Evolutionary conservation across 345 rosid genomes (phyloP).

Genomic region (Firmiana major): DNA sequence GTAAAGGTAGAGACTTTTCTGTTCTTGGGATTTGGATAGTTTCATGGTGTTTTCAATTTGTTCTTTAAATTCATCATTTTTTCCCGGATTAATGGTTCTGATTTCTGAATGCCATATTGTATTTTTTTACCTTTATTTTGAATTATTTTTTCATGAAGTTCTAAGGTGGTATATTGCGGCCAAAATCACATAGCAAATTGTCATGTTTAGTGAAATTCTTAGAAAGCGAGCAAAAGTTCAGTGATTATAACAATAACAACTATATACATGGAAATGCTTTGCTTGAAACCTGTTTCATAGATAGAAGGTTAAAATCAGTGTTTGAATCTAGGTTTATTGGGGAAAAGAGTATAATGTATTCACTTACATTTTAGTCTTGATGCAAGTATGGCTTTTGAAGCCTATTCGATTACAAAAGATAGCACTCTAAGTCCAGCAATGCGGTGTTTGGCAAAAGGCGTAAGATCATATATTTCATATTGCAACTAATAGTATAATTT

Average conservation of each 20-base stretch:
- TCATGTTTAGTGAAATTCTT: not conserved
- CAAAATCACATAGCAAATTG: not conserved
- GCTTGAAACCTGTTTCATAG: not conserved
- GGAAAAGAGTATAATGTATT: not conserved
- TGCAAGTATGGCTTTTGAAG: not conserved
- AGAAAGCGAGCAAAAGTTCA: not conserved
- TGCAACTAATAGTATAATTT: not conserved
- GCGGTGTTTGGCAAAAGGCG: not conserved
- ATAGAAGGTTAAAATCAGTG: not conserved
- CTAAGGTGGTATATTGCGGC: not conserved
- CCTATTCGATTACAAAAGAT: not conserved
- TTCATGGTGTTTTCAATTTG: not conserved
- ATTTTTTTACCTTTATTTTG: not conserved
- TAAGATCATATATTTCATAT: not conserved
- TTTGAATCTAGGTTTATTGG: not conserved
- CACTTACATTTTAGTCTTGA: constrained; percentile 2
- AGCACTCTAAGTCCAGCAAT: not conserved
- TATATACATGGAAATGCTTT: not conserved
- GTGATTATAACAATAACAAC: not conserved
- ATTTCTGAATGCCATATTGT: not conserved
- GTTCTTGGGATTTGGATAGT: not conserved
- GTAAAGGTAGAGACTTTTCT: not conserved
- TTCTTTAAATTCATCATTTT: not conserved
- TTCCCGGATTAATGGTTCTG: not conserved
- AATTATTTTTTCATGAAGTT: not conserved